These are phyloP conservation scores for Inonotus hispidus DNA, from an alignment of 1,284 basidiomycete genomes.

Conservation along the genomic window DNA sequence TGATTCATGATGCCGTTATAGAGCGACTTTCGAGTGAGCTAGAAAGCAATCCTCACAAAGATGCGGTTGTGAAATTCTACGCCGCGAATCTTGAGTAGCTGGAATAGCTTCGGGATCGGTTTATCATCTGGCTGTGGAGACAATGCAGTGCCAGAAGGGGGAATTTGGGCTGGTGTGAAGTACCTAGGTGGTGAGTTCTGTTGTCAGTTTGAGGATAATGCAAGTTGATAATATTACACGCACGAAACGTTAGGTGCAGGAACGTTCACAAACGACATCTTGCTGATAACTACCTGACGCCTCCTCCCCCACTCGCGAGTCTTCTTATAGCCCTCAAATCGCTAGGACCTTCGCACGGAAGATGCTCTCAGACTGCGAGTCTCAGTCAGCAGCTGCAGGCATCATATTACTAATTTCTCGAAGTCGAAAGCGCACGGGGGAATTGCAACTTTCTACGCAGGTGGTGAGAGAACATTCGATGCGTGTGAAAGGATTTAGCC, in stretches of 20 bases:
- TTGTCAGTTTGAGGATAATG: not conserved
- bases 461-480: no score
- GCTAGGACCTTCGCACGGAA: not conserved
- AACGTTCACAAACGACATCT: conserved; percentile 10
- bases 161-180: conserved; percentile 50
- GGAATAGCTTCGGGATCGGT: conserved; percentile 54
- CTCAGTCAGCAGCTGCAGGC: not conserved
- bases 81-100: conserved; percentile 51
- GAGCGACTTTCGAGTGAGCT: not conserved
- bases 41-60: conserved; percentile 26
- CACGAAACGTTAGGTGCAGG: conserved; percentile 13
- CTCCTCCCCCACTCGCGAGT: not conserved
- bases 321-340: not conserved
- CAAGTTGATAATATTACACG: not conserved
- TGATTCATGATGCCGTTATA: not conserved
- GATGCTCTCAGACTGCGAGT: not conserved
- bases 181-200: conserved; percentile 24
- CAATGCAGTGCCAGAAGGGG: conserved; percentile 44
- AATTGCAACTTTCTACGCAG: no score
- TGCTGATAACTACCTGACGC: not conserved
- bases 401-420: no score
- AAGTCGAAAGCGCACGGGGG: no score
- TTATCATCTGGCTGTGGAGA: conserved; percentile 38
- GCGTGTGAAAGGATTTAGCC: no score
- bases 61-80: conserved; percentile 39